Evolutionary conservation across 306 rosid genomes (phyloP), one percentile per base, ranked within the genome.

Genomic region (Hippophae tibetana): DNA sequence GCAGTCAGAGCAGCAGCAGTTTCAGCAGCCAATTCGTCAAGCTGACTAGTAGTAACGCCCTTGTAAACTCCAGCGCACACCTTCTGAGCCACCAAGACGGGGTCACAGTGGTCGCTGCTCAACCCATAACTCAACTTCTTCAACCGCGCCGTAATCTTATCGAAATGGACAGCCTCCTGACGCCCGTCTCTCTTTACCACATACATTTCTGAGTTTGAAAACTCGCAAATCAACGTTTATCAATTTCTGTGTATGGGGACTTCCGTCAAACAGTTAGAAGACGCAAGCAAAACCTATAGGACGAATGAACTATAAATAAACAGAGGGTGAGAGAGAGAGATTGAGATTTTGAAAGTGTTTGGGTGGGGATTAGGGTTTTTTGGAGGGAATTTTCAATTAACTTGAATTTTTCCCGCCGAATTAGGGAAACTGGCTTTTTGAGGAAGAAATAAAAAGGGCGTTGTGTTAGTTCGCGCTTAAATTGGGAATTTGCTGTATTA

Each of bases 21-120:
- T 80, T 92, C 99, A 2, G 99, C 99, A 0, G 99, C 97, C 73
- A 92, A 69, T 62, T 92, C 97, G 65, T 92, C 99, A 6, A 92
- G 95, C 70, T 88, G 97, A 49, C 90, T 92, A 5, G 99, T 92
- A 50, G 97, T 92, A 9, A 92, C 99, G 2, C 97, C 99, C 72
- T 84, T 92, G 52, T 86, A 89, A 54, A 89, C 97, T 9, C 97
- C 97, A 1, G 97, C 95, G 23, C 97, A 92, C 7, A 92, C 96
- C 52, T 88, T 92, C 84, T 92, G 99, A 5, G 97, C 47, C 27
- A 92, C 97, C 9, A 85, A 66, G n/a, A 92, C 94, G 0, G 94
- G 89, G 42, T 92, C 97, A 50, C 97, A 88, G 77, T 88, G 95
- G 2, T 88, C 99, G 8, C 61, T 63, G 57, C 87, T 92, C 9